Evolutionary conservation across 2,329 filamentous ascomycete genomes (phyloP).

Genomic region (Aspergillus fumigatus): DNA sequence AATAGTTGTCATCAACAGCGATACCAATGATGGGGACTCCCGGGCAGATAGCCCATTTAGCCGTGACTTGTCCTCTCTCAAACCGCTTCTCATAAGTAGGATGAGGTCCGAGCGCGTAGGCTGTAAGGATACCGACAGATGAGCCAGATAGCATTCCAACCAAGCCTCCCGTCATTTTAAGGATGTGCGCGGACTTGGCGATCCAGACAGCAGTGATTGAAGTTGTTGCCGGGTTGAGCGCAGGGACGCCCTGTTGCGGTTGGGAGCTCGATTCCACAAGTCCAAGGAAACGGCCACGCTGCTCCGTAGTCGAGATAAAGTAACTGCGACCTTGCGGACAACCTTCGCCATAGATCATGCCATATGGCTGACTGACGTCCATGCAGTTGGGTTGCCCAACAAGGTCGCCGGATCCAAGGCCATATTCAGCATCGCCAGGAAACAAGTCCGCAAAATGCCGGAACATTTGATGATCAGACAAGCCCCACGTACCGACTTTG

Average conservation of each 20-base stretch:
- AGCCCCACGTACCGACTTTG: constrained; percentile 77
- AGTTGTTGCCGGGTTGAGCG: constrained; percentile 64
- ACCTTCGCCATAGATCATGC: constrained; percentile 79
- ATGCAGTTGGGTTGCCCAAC: constrained; percentile 79
- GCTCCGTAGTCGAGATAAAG: constrained; percentile 69
- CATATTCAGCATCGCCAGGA: constrained; percentile 69
- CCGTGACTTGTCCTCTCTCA: constrained; percentile 72
- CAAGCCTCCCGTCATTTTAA: constrained; percentile 68
- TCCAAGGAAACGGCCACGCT: constrained; percentile 69
- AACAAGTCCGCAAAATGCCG: constrained; percentile 74
- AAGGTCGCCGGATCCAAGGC: constrained; percentile 69
- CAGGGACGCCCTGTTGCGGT: constrained; percentile 69
- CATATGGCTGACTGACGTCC: constrained; percentile 83
- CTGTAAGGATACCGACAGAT: constrained; percentile 73
- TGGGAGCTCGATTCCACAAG: constrained; percentile 57
- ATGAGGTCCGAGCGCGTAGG: constrained; percentile 69
- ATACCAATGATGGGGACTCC: constrained; percentile 87
- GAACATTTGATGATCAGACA: constrained; percentile 69
- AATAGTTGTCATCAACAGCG: constrained; percentile 78
- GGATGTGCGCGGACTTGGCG: constrained; percentile 71
- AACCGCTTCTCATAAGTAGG: constrained; percentile 58
- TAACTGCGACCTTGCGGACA: constrained; percentile 77
- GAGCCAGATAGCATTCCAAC: constrained; percentile 81
- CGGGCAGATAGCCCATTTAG: constrained; percentile 84
- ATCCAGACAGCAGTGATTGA: constrained; percentile 82